Base-by-base conservation (phyloP, 768 basidiomycete species). In the Rhizopogon vulgaris region DNA sequence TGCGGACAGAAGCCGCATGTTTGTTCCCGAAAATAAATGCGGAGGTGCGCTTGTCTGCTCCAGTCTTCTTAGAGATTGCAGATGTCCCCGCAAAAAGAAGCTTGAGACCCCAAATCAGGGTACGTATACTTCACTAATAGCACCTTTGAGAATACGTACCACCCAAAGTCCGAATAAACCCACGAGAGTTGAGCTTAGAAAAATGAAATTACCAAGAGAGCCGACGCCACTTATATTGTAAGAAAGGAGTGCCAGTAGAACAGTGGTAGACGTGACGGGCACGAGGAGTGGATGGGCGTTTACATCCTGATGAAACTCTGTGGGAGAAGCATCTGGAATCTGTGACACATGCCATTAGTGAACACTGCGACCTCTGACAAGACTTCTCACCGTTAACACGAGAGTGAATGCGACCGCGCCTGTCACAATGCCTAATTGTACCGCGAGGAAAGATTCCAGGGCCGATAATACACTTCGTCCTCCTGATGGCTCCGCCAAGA, bases 1-100 rank as follows among this genome's bases (percentile, higher is more conserved):
- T 86, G 64, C 78, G 77, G 22, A 69, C 70, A 7, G 82, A 84
- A 3, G 85, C 84, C 15, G 84, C 78, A 41, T 69, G 69, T 58
- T 78, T 85, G 71, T 90, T 92, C 2, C 85, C 80, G 62, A 92
- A 92, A 18, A 90, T 70, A 66, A 91, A 90, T 4, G 82, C 62
- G 14, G 87, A 90, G 4, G 88, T 92, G 55, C 79, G 80, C 61
- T 90, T 90, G 69, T 90, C 87, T 17, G 87, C 84, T 15, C 89
- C 90, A 5, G 88, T 90, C 58, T 79, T 85, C 63, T 78, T 80
- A 30, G 87, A 89, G 42, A 78, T 65, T 37, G 70, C 63, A 24
- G 74, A 72, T 11, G 84, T 73, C 24, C 76, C 75, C 38, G 79
- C 76, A 60, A 90, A 88, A 46, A 82, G 60, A 42, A 84, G 73